A percentile compares a stretch with the other conserved stretches of the same genome.
These are phyloP conservation scores for Xerocomellus intermedius DNA, from an alignment of 768 basidiomycete species.

Conservation along the genomic window DNA sequence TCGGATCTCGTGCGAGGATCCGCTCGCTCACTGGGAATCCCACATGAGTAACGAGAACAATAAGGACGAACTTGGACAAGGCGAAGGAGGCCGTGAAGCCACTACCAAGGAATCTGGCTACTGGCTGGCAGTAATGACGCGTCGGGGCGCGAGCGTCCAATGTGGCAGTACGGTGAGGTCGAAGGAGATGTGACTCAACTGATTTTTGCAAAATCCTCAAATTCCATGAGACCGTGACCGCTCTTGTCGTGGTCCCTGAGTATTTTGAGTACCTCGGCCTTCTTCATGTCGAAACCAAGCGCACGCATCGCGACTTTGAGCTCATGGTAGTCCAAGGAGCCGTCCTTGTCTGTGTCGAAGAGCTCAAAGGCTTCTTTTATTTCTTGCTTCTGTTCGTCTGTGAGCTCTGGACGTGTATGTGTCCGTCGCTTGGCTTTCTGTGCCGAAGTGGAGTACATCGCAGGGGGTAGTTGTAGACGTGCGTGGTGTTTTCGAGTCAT, in stretches of 20 bases:
- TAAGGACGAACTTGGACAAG: not conserved
- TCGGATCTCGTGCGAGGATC: conserved; percentile 91
- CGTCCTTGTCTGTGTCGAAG: conserved; percentile 99
- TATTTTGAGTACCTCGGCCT: conserved; percentile 95
- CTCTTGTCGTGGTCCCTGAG: conserved; percentile 88
- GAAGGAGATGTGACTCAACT: conserved; percentile 55
- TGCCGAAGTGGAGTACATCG: conserved; percentile 60
- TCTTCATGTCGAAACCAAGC: conserved; percentile 96
- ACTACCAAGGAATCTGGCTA: not conserved
- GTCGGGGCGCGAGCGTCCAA: not conserved
- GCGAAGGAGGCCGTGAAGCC: not conserved
- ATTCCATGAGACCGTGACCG: conserved; percentile 82
- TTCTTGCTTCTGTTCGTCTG: conserved; percentile 90
- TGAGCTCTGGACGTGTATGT: conserved; percentile 77
- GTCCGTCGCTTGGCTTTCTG: conserved; percentile 74
- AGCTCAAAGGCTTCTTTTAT: conserved; percentile 99
- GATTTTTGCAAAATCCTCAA: conserved; percentile 91
- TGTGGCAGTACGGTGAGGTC: not conserved
- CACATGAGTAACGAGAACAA: conserved; percentile 17
- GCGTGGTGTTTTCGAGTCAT: not conserved
- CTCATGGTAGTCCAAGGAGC: conserved; percentile 95
- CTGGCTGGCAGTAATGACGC: conserved; percentile 1
- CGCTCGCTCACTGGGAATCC: conserved; percentile 79
- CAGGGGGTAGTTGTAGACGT: not conserved
- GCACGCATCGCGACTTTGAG: conserved; percentile 99